Evolutionary conservation across 371 early-diverging fungal genomes (phyloP), one percentile per base, ranked within the genome.

Genomic region (Syncephalastrum monosporum): DNA sequence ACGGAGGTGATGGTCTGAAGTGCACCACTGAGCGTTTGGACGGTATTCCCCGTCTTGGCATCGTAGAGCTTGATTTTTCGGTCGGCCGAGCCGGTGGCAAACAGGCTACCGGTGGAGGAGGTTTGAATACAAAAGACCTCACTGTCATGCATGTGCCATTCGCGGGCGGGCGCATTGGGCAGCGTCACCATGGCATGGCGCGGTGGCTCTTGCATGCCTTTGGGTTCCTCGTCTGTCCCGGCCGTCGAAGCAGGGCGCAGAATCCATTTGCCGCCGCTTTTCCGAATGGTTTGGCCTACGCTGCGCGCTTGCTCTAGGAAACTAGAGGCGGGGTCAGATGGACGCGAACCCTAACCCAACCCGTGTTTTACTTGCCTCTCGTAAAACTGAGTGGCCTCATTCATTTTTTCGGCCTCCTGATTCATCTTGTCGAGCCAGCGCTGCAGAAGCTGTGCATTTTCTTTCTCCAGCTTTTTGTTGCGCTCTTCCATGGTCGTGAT

Each of bases 401-500:
- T 97, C 88, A 98, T 92, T 60, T 88, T 88, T 25, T 91, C 88
- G 0, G 93, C 96, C 65, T 95, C 94, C 61, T 93, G 91, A 55
- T 92, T 91, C 90, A 92, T 96, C 63, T 92, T 90, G 56, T 84
- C 77, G 29, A 98, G 85, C 95, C 94, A 95, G 27, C 97, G 82
- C 58, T 93, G 86, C 38, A 98, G 72, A 24, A 98, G 71, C 48
- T 91, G 86, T 4, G 72, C 81, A 64, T 98, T 96, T 61, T 98
- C 98, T 5, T 67, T 61, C 60, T 88, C 85, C 42, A 98, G 70
- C 43, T 80, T 81, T 33, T 82, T 79, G 58, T 88, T 82, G 47
- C 87, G 78, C 59, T 91, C 91, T 56, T 96, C 97, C 13, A 85
- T 81, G 60, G 93, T 92, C 3, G 81, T 80, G 50, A 97, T 83